phyloP scores from a whole-genome alignment of 192 early-diverging fungal genomes.

The Dispira simplex region DNA sequence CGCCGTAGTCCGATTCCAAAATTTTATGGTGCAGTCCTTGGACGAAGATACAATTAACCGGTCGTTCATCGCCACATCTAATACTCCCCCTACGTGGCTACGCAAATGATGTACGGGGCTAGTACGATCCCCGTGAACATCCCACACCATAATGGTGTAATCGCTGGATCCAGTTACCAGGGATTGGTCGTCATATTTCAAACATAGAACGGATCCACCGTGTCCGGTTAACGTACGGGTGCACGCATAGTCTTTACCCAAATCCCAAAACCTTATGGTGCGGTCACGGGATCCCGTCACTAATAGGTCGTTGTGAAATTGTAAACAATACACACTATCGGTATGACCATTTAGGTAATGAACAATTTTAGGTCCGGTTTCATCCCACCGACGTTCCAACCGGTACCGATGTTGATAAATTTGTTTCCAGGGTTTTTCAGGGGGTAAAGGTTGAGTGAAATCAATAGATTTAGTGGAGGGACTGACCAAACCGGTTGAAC shows the following conservation, averaged over 20 bases:
- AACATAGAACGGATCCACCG: conserved; percentile 53
- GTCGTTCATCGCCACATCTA: conserved; percentile 74
- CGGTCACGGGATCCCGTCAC: conserved; percentile 66
- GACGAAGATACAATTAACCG: conserved; percentile 69
- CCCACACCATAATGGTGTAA: conserved; percentile 72
- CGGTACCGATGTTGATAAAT: conserved; percentile 16
- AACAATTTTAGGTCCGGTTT: conserved; percentile 21
- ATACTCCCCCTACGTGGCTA: conserved; percentile 69
- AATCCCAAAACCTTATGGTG: conserved; percentile 73
- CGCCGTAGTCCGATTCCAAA: conserved; percentile 62
- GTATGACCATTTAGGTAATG: conserved; percentile 56
- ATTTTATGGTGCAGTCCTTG: conserved; percentile 80
- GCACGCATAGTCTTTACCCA: conserved; percentile 31
- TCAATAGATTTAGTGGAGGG: too few relatives aligned
- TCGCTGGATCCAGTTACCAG: conserved; percentile 82
- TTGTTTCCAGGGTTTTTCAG: conserved; percentile 2
- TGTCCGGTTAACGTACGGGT: conserved; percentile 47
- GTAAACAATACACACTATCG: conserved; percentile 85
- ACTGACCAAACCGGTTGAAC: too few relatives aligned
- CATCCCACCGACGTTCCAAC: conserved; percentile 29
- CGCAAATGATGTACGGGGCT: conserved; percentile 26
- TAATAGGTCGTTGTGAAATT: conserved; percentile 56
- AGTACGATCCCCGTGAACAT: conserved; percentile 21
- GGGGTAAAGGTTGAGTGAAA: too few relatives aligned
- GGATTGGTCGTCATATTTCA: conserved; percentile 59